Percentiles rank a stretch among this genome's conserved stretches.
Evolutionary conservation across 2,329 filamentous ascomycete genomes (phyloP).

Genomic region (Microcyclosporella mali): DNA sequence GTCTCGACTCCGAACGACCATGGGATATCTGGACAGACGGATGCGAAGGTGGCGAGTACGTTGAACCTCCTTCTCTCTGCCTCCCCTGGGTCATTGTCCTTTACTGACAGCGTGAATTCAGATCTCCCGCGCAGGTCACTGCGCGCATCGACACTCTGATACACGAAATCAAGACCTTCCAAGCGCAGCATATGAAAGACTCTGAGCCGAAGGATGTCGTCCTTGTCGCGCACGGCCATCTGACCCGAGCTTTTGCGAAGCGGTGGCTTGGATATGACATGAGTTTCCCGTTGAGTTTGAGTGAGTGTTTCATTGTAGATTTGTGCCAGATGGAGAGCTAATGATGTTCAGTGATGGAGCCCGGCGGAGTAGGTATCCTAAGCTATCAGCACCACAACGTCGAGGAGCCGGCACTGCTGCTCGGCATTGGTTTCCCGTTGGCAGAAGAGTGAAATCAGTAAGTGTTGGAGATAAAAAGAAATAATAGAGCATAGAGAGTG

Average conservation of each 20-base stretch:
- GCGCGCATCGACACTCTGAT: slow-evolving; percentile 67
- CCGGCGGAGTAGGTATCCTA: slow-evolving; percentile 74
- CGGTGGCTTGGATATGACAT: slow-evolving; percentile 67
- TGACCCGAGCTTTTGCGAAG: slow-evolving; percentile 77
- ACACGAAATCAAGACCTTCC: slow-evolving; percentile 60
- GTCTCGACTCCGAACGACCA: slow-evolving; percentile 44
- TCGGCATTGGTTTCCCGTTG: slow-evolving; percentile 62
- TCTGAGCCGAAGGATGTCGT: slow-evolving; percentile 56
- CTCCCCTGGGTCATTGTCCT: not conserved
- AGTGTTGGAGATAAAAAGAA: too few species aligned
- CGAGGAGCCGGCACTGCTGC: slow-evolving; percentile 70
- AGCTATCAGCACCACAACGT: slow-evolving; percentile 78
- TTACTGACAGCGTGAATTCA: slow-evolving; percentile 25
- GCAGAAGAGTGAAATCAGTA: slow-evolving; percentile 5
- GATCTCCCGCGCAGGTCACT: slow-evolving; percentile 63
- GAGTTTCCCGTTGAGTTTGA: slow-evolving; percentile 62
- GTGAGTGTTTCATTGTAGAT: too few species aligned
- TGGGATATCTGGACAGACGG: slow-evolving; percentile 93
- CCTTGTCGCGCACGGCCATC: slow-evolving; percentile 81
- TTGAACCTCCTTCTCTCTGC: not conserved
- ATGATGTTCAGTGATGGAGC: slow-evolving; percentile 54
- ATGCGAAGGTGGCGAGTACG: slow-evolving; percentile 75
- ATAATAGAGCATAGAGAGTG: too few species aligned
- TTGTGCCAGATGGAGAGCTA: too few species aligned
- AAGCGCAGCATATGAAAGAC: slow-evolving; percentile 40